These are phyloP conservation scores for Aspergillus terreus DNA, from an alignment of 2,329 filamentous ascomycete genomes.

Conservation along the genomic window DNA sequence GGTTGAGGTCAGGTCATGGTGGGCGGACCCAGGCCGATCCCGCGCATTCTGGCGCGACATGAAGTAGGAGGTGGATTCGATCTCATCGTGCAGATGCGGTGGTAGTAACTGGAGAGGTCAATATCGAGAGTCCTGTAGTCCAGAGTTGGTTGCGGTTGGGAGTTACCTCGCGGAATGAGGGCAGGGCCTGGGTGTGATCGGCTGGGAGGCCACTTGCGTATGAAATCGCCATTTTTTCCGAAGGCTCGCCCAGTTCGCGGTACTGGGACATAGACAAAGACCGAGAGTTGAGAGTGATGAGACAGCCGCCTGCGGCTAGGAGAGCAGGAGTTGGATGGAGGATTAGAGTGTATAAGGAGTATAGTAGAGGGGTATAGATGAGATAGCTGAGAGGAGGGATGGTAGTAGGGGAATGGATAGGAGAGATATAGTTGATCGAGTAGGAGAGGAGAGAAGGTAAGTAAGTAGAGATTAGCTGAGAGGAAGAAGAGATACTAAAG, in stretches of 20 bases:
- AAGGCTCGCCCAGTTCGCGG: conserved; percentile 30
- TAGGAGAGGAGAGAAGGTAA: too few relatives aligned
- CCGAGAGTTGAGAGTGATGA: neutral
- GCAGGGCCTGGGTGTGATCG: conserved; percentile 32
- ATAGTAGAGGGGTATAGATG: neutral
- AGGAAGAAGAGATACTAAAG: conserved; percentile 1
- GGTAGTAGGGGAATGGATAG: too few relatives aligned
- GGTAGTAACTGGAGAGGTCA: conserved; percentile 32
- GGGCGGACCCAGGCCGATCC: conserved; percentile 27
- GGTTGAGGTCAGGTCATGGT: conserved; percentile 27
- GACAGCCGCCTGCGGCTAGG: neutral
- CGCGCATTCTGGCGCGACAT: conserved; percentile 25
- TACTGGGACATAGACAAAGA: conserved; percentile 31
- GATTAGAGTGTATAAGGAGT: too few relatives aligned
- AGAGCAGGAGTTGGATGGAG: too few relatives aligned
- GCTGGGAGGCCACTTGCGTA: conserved; percentile 32
- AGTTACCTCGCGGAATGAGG: conserved; percentile 38
- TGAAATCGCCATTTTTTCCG: conserved; percentile 36
- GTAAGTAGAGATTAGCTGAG: too few relatives aligned
- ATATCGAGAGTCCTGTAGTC: neutral
- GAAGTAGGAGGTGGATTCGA: conserved; percentile 36
- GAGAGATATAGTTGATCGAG: too few relatives aligned
- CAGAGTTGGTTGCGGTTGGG: neutral
- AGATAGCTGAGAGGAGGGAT: neutral
- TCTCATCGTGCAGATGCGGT: conserved; percentile 40